A percentile compares a stretch with the other conserved stretches of the same genome.
Conservation (phyloP, 2,329 filamentous ascomycete species). For the Colletotrichum siamense region DNA sequence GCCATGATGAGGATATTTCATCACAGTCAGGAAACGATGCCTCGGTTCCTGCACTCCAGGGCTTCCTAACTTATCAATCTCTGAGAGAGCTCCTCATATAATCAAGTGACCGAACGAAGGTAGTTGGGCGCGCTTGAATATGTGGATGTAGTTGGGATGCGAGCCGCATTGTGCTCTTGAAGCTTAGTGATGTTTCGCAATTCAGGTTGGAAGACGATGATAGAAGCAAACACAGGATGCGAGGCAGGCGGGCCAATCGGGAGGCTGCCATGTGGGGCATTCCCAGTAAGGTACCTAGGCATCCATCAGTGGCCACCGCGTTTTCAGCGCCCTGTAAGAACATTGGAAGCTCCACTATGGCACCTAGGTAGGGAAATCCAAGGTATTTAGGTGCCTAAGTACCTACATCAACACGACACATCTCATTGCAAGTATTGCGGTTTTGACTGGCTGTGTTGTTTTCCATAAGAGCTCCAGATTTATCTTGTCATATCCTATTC, state of each 20-base stretch:
- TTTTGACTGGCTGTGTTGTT: background rate
- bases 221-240: background rate
- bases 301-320: background rate
- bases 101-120: background rate
- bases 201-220: background rate
- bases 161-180: background rate
- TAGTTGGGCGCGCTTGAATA: background rate
- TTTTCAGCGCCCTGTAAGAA: background rate
- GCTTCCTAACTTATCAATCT: background rate
- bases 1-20: conserved; percentile 10
- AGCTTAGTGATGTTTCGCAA: background rate
- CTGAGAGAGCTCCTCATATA: background rate
- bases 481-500: background rate
- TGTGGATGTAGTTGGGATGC: background rate
- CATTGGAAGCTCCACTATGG: background rate
- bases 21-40: background rate
- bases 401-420: background rate
- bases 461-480: background rate
- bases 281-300: background rate
- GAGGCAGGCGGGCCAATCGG: background rate
- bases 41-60: background rate
- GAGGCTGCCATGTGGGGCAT: background rate
- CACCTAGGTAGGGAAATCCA: too few relatives aligned
- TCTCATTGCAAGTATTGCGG: background rate
- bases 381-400: too few relatives aligned